Evolutionary conservation across 2,329 filamentous ascomycete species (phyloP).

Genomic region (Diaporthe sp.): DNA sequence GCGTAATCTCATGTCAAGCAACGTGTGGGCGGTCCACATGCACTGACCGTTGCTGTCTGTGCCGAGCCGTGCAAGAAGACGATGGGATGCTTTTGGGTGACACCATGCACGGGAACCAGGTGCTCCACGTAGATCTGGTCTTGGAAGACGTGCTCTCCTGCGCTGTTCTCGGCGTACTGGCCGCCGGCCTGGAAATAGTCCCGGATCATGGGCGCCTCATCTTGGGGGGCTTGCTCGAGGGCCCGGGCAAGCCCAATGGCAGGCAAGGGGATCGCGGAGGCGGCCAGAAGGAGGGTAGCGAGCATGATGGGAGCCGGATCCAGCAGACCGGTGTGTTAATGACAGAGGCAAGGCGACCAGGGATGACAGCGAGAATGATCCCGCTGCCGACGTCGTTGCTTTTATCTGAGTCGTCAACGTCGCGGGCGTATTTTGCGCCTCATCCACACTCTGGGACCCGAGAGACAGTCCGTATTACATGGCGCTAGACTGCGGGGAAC

Average conservation of each 20-base stretch:
- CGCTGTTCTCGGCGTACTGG: conserved; percentile 23
- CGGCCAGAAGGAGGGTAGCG: conserved; percentile 21
- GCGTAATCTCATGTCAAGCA: conserved; percentile 15
- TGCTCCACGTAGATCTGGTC: conserved; percentile 70
- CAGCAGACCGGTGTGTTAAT: conserved; percentile 29
- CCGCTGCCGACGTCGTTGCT: conserved; percentile 18
- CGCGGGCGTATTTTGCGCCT: conserved; percentile 4
- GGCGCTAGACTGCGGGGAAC: conserved; percentile 31
- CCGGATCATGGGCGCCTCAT: conserved; percentile 35
- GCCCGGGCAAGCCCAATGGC: conserved; percentile 2
- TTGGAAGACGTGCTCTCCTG: conserved; percentile 29
- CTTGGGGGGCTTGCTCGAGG: conserved; percentile 5
- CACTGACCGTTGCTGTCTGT: conserved; percentile 55
- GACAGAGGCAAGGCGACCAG: conserved; percentile 18
- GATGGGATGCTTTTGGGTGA: conserved; percentile 50
- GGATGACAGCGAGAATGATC: not conserved
- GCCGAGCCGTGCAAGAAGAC: conserved; percentile 60
- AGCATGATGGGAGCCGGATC: conserved; percentile 1
- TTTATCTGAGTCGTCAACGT: conserved; percentile 20
- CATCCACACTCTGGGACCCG: conserved; percentile 17
- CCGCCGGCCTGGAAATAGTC: conserved; percentile 29
- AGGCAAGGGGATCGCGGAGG: conserved; percentile 8
- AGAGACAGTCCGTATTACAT: conserved; percentile 21
- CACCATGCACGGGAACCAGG: conserved; percentile 52
- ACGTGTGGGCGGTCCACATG: conserved; percentile 40